Evolutionary conservation across 2,329 filamentous ascomycete genomes (phyloP), one percentile per base, ranked within the genome.

Genomic region (Aureobasidium sp.): DNA sequence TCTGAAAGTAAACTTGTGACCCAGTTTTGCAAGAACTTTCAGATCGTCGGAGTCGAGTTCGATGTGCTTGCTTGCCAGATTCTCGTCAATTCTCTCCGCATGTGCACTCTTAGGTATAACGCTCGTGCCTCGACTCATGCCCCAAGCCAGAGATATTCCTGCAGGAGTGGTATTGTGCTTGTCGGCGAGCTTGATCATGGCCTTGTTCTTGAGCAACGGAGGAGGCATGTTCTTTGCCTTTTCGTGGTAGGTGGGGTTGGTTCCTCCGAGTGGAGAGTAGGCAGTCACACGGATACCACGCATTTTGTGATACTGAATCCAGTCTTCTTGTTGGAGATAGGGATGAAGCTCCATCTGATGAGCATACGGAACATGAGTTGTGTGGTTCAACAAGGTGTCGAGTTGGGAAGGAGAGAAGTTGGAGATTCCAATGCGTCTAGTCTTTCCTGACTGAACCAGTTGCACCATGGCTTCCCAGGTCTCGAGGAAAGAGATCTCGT

Each of bases 331-430:
- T 39, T 79, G 82, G 15, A 84, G 73, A 49, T 90, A 90, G 0
- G 89, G 88, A 74, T 94, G 88, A 69, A 83, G 86, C 77, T 93
- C 89, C 69, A 93, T 88, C 79, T 94, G 89, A 76, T 93, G 92
- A 64, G 89, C 82, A 7, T 83, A 85, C 0, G 90, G 90, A 3
- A 77, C 70, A 63, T 88, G 72, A 67, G 80, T 82, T 55, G 86
- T 85, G 5, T 84, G 83, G 70, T 80, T 79, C 65, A 79, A 66
- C 61, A 83, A 74, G 61, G 75, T 69, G 65, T 81, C 72, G 15
- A 83, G 71, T 41, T 80, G 76, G 13, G 70, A 68, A n/a, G 80
- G 79, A 58, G 76, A 77, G 75, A 88, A 93, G 77, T 93, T 94
- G 69, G 86, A 90, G 15, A 94, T 86, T 57, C 90, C 90, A 67